phyloP scores from a whole-genome alignment of 192 early-diverging fungal species.

The Coemansia sp. region DNA sequence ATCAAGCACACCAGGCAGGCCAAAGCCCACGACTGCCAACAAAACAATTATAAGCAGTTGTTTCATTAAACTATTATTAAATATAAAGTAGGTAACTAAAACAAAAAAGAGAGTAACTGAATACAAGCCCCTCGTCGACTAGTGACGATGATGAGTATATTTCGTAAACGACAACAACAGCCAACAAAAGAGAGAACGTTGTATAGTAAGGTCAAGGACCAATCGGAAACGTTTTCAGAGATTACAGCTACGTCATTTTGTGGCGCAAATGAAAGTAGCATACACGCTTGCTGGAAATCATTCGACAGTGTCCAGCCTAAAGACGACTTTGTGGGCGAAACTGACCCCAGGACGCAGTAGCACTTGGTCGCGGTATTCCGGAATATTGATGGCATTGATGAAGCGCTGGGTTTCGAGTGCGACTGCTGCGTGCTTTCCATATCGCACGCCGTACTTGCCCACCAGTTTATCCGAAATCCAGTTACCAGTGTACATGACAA shows the following conservation, averaged over 20 bases:
- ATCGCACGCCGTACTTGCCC: constrained; percentile 49
- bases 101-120: neutral
- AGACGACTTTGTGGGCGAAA: constrained; percentile 58
- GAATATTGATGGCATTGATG: constrained; percentile 66
- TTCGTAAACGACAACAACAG: neutral
- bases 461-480: constrained; percentile 59
- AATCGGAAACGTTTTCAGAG: neutral
- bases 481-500: constrained; percentile 88
- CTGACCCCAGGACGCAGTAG: constrained; percentile 54
- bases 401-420: constrained; percentile 67
- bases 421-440: constrained; percentile 65
- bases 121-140: neutral
- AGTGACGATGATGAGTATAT: neutral
- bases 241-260: constrained; percentile 5
- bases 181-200: neutral
- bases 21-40: neutral
- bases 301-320: constrained; percentile 39
- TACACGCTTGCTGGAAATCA: neutral
- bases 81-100: neutral
- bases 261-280: neutral
- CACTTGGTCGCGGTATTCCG: constrained; percentile 59
- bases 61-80: neutral
- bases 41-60: neutral
- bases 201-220: neutral
- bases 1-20: constrained; percentile 10